Base-by-base conservation (phyloP, 2,329 filamentous ascomycete genomes). In the Nemania serpens region DNA sequence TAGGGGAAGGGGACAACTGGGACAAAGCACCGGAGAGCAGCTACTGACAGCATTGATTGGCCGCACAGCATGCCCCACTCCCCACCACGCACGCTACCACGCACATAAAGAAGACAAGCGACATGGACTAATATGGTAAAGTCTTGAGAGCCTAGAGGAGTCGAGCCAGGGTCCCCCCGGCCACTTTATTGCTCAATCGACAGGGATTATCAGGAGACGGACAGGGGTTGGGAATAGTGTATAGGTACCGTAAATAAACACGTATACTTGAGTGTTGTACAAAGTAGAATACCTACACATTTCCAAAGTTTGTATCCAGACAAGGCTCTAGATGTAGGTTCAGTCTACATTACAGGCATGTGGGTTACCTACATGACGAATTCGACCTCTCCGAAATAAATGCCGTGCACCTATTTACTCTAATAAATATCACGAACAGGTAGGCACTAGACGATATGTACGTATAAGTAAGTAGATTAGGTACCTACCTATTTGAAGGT, bases 151-250 rank as follows among this genome's bases (percentile, higher is more conserved):
- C 47, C 50, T 36, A 56, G 45, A 48, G 60, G 39, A 56, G 58
- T 36, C 47, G 48, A 22, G 36, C 25, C 64, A 59, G 58, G 59
- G 50, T 39, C 22, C 17, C 56, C 62, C 61, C 49, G 45, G 60
- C 45, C 57, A 42, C 63, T 50, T 51, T 55, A 64, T 58, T 60
- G 61, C 52, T 59, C 25, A 58, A 43, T 39, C 15, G 39, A 56
- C 61, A 58, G 55, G 64, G 64, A 29, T 57, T 20, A 53, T 55
- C 62, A 65, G 64, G 63, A 61, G 60, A 62, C 47, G 29, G 20
- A 51, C 62, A 62, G 57, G 59, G 59, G 57, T 37, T 29, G 7
- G 7, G 7, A 29, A 11, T 6, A 13, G 22, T 25, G 25, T 18
- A 33, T 33, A 33, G 20, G 48, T 52, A 46, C 57, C 55, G 50